These are phyloP conservation scores for Abeoforma whisleri DNA, from an alignment of 78 protist genomes.

Conservation along the genomic window DNA sequence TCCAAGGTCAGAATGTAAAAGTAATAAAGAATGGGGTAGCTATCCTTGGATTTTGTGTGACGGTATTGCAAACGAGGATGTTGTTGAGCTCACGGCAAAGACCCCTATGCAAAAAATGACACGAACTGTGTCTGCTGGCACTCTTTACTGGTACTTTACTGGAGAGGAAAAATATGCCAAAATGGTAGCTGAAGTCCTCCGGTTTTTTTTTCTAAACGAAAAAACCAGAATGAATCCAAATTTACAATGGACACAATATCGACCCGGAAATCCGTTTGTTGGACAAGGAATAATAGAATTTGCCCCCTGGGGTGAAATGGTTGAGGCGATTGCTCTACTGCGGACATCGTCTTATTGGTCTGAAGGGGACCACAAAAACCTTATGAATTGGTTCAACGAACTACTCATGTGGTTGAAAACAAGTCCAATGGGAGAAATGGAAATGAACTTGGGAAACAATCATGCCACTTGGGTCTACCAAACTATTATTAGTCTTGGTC, in stretches of 20 bases:
- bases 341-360: conserved; percentile 7
- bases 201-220: background rate
- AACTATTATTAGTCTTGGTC: conserved; percentile 4
- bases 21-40: too few relatives aligned
- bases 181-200: background rate
- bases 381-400: conserved; percentile 17
- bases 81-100: too few relatives aligned
- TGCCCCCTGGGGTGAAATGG: background rate
- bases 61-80: too few relatives aligned
- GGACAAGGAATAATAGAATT: background rate
- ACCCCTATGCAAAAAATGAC: too few relatives aligned
- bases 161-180: background rate
- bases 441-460: background rate
- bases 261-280: background rate
- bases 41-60: too few relatives aligned
- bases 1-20: too few relatives aligned
- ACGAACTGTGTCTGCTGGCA: too few relatives aligned
- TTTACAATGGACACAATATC: conserved; percentile 4
- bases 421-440: conserved; percentile 15
- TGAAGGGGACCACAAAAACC: background rate
- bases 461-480: conserved; percentile 17
- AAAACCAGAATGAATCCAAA: conserved; percentile 1
- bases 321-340: conserved; percentile 4
- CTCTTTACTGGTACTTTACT: too few relatives aligned
- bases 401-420: conserved; percentile 7